Evolutionary conservation across 257 asterid species (phyloP).

Genomic region (Euphrasia confusa): DNA sequence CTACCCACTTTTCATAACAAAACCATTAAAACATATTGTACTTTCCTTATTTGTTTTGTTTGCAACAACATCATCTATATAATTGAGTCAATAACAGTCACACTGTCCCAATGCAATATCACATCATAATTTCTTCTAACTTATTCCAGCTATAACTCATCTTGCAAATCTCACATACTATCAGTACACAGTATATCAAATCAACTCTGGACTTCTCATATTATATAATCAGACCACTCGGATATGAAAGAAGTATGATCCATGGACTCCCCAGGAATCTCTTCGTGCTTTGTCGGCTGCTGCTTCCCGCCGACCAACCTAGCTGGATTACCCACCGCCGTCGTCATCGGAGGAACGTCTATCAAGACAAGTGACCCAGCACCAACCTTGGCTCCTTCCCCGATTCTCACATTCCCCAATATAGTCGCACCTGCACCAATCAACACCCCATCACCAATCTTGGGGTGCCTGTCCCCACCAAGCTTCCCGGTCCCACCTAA

Average conservation of each 20-base stretch:
- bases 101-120: no score
- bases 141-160: background rate
- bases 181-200: background rate
- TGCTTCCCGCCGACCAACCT: conserved; percentile 30
- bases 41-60: no score
- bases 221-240: conserved; percentile 44
- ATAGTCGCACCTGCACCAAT: conserved; percentile 72
- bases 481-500: conserved; percentile 67
- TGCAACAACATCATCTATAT: no score
- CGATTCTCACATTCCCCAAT: conserved; percentile 55
- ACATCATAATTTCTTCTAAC: no score
- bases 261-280: conserved; percentile 59
- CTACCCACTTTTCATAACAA: no score
- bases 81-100: no score
- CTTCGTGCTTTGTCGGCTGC: conserved; percentile 32
- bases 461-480: conserved; percentile 65
- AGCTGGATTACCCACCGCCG: conserved; percentile 73
- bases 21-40: no score
- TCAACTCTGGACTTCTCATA: background rate
- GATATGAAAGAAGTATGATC: conserved; percentile 56
- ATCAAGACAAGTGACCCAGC: conserved; percentile 64
- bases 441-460: conserved; percentile 71
- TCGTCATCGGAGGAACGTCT: conserved; percentile 66
- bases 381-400: conserved; percentile 78
- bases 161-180: background rate